Evolutionary conservation across 768 basidiomycete species (phyloP), one percentile per base, ranked within the genome.

Genomic region (Leucogyrophana mollusca): DNA sequence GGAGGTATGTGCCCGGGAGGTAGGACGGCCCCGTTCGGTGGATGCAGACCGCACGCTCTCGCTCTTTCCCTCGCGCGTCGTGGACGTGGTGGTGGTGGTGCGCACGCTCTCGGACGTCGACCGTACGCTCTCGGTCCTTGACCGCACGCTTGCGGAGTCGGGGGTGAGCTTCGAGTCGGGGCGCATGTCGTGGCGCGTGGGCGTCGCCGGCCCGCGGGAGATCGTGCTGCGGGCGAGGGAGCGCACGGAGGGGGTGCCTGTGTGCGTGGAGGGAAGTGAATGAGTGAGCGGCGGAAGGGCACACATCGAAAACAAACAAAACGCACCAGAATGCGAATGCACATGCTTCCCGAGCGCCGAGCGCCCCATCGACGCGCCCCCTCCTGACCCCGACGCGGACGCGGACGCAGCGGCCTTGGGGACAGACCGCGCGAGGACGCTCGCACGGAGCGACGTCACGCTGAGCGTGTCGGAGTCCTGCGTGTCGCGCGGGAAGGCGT

Each of bases 141-240:
- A 54, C 34, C 64, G 56, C 21, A 50, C 47, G 7, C 64, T 65
- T 21, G 55, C 54, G 27, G 61, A 57, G 30, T 67, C 71, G 16
- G 85, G 85, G 2, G 83, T 85, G 8, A 88, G 70, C 56, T 89
- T 88, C 4, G 85, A 88, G 53, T 90, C 87, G 2, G 87, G 87
- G 14, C 82, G 63, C 24, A 71, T 68, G 48, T 71, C 70, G n/a
- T 56, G 51, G 14, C 49, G 32, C 49, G 5, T 58, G 55, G 9
- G 58, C 53, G 46, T 50, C 11, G 58, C 54, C 25, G 61, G 64
- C 27, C 56, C 56, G 9, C 67, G 61, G 21, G 68, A 70, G 10
- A 56, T 52, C 9, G 68, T 71, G 50, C 75, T 77, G 32, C 73
- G 67, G 3, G 77, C 68, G 11, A 73, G 59, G 4, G 77, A 77